These are phyloP conservation scores for Wickerhamomyces tratensis DNA, from an alignment of 805 yeast species.

Conservation along the genomic window DNA sequence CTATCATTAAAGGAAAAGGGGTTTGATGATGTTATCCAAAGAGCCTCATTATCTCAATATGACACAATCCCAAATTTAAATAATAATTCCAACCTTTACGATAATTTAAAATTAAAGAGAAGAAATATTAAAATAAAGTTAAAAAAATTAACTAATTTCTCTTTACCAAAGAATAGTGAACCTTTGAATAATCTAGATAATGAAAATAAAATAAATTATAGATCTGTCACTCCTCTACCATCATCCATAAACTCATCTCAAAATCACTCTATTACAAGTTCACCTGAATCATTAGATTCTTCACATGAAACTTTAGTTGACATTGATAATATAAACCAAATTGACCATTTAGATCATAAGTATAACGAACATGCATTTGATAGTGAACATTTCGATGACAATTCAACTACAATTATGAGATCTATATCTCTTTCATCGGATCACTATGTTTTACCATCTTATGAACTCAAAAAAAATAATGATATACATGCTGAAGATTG, in stretches of 20 bases:
- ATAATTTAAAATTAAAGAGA: slow-evolving; percentile 1
- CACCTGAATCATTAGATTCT: not conserved
- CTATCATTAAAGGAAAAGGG: slow-evolving; percentile 10
- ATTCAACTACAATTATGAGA: not conserved
- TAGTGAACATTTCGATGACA: too few species aligned
- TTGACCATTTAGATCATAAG: too few species aligned
- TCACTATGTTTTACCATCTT: slow-evolving; percentile 14
- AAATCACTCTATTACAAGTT: too few species aligned
- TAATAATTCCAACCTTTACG: not conserved
- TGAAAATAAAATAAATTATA: too few species aligned
- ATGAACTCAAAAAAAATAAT: not conserved
- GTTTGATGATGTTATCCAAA: slow-evolving; percentile 10
- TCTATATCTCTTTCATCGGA: slow-evolving; percentile 2
- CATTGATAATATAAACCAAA: too few species aligned
- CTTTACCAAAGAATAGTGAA: too few species aligned
- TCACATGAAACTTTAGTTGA: not conserved
- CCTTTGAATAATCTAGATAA: too few species aligned
- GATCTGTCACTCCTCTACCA: not conserved
- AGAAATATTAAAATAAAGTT: slow-evolving; percentile 11
- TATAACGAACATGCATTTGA: too few species aligned
- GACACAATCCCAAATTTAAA: not conserved
- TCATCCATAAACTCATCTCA: too few species aligned
- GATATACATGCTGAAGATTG: too few species aligned
- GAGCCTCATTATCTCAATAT: slow-evolving; percentile 6
- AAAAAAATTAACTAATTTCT: too few species aligned